Percentiles rank a stretch among this genome's conserved stretches.
Evolutionary conservation across 257 asterid genomes (phyloP).

Genomic region (Solanum rostratum): DNA sequence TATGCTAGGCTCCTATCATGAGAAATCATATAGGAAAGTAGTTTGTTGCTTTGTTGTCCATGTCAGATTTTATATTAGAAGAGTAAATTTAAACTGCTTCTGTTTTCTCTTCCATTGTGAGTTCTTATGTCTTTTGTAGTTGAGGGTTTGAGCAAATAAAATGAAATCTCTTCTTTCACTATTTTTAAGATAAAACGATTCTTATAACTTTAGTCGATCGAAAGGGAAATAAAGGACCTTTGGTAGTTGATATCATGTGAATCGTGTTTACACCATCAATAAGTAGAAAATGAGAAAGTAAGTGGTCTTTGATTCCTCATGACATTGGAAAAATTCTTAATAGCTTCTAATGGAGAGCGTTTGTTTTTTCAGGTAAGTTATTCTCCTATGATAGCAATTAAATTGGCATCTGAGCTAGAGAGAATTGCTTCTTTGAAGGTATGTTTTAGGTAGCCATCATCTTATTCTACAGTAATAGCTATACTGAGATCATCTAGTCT

Average conservation of each 20-base stretch:
- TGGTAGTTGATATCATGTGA: background rate
- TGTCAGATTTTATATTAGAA: background rate
- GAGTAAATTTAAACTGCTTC: background rate
- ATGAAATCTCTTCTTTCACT: background rate
- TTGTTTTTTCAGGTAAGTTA: constrained; percentile 37
- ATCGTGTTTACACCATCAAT: background rate
- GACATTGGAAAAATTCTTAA: background rate
- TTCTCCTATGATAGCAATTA: constrained; percentile 58
- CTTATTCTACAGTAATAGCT: background rate
- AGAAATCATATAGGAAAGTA: background rate
- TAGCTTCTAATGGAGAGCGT: background rate
- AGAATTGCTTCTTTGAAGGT: constrained; percentile 79
- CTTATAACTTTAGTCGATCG: background rate
- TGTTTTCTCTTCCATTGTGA: background rate
- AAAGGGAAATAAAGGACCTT: background rate
- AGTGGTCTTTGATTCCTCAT: background rate
- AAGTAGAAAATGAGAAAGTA: background rate
- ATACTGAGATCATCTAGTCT: background rate
- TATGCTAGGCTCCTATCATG: background rate
- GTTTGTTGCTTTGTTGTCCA: background rate
- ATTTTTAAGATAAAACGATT: background rate
- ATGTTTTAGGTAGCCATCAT: background rate
- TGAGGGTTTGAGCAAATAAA: background rate
- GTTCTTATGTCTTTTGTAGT: background rate
- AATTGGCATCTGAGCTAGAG: constrained; percentile 68